Conservation (phyloP, 257 asterid species). For the Galeopsis tetrahit region DNA sequence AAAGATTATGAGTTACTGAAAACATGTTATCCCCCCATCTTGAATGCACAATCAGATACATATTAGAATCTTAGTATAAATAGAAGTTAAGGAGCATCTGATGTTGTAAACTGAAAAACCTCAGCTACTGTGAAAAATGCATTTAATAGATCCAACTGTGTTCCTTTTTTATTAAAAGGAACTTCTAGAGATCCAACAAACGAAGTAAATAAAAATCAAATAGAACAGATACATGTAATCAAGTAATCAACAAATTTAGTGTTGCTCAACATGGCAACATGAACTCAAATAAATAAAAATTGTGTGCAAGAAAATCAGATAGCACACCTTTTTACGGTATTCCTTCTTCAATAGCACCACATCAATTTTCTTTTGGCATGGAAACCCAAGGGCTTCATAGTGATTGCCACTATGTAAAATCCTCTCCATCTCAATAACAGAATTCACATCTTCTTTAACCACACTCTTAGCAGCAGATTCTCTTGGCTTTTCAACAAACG, state of each 20-base stretch:
- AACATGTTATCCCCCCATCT: too few relatives aligned
- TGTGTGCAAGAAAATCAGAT: conserved; percentile 16
- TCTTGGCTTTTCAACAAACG: conserved; percentile 61
- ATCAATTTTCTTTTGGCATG: conserved; percentile 77
- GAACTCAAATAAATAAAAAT: conserved; percentile 22
- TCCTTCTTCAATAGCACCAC: conserved; percentile 75
- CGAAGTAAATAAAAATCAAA: conserved; percentile 21
- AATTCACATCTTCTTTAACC: conserved; percentile 67
- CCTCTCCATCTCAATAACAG: conserved; percentile 84
- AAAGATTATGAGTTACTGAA: too few relatives aligned
- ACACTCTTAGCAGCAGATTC: conserved; percentile 60
- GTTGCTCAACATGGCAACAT: conserved; percentile 25
- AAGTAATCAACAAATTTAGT: neutral
- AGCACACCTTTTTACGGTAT: conserved; percentile 81
- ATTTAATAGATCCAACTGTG: neutral
- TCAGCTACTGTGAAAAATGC: neutral
- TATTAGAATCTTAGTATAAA: too few relatives aligned
- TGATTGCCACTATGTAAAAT: conserved; percentile 76
- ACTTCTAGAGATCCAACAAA: neutral
- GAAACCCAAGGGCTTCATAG: conserved; percentile 89
- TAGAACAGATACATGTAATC: neutral
- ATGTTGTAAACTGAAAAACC: too few relatives aligned
- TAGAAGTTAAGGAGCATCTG: too few relatives aligned
- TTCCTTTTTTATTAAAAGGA: neutral
- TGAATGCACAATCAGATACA: too few relatives aligned